These are phyloP conservation scores for Phanerochaete sordida DNA, from an alignment of 768 basidiomycete genomes.

Conservation along the genomic window DNA sequence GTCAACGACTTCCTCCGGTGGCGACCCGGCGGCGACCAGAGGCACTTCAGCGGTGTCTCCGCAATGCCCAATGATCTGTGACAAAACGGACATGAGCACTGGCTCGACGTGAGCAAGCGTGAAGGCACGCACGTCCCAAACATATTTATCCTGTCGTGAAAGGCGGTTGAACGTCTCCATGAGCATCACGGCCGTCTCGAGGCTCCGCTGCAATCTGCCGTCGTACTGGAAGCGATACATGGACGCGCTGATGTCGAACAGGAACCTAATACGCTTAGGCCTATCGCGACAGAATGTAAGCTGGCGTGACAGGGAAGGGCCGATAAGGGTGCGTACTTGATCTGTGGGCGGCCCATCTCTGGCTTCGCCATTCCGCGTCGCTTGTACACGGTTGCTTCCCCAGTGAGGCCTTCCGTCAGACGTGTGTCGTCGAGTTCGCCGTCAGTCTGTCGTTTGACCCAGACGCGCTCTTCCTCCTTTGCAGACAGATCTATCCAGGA, in stretches of 20 bases:
- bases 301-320: neutral
- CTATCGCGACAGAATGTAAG: slow-evolving; percentile 27
- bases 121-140: slow-evolving; percentile 59
- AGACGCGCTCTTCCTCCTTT: slow-evolving; percentile 66
- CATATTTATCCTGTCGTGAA: slow-evolving; percentile 64
- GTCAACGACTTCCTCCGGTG: slow-evolving; percentile 50
- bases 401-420: slow-evolving; percentile 63
- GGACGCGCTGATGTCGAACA: slow-evolving; percentile 68
- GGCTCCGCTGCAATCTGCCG: slow-evolving; percentile 56
- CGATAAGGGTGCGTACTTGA: slow-evolving; percentile 42
- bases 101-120: too few relatives aligned
- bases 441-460: slow-evolving; percentile 69
- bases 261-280: slow-evolving; percentile 64
- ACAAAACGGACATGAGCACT: too few relatives aligned
- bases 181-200: slow-evolving; percentile 72
- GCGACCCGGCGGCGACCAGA: slow-evolving; percentile 46
- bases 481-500: slow-evolving; percentile 51
- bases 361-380: slow-evolving; percentile 68
- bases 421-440: slow-evolving; percentile 67
- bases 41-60: slow-evolving; percentile 59
- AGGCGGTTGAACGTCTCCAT: slow-evolving; percentile 69
- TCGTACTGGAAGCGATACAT: slow-evolving; percentile 79
- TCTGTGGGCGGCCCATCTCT: slow-evolving; percentile 61
- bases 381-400: slow-evolving; percentile 69
- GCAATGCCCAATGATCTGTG: slow-evolving; percentile 63